A percentile compares a stretch with the other conserved stretches of the same genome.
Evolutionary conservation across 176 grass and related monocot species (phyloP).

Genomic region (Themeda triandra): DNA sequence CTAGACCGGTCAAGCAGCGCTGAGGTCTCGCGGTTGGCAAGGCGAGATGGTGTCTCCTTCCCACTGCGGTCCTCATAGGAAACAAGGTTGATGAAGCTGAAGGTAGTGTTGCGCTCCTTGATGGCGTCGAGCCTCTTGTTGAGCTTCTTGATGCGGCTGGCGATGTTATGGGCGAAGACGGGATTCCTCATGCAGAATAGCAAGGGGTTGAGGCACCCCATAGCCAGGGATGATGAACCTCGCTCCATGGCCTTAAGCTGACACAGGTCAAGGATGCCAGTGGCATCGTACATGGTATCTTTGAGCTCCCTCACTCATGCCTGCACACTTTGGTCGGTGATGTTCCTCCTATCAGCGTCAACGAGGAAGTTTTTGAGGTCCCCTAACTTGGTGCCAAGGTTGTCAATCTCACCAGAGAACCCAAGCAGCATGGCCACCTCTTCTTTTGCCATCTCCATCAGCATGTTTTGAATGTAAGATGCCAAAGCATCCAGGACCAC

Average conservation of each 20-base stretch:
- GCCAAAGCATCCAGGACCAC: too few species aligned
- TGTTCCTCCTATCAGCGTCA: too few species aligned
- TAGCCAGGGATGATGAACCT: too few species aligned
- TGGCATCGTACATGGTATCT: neutral
- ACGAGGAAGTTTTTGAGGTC: too few species aligned
- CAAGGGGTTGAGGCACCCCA: neutral
- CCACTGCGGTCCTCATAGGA: neutral
- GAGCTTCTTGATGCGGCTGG: neutral
- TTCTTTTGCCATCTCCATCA: too few species aligned
- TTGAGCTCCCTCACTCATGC: conserved; percentile 16
- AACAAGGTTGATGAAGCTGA: conserved; percentile 1
- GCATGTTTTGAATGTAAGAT: too few species aligned
- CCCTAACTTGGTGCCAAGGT: too few species aligned
- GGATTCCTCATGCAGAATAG: neutral
- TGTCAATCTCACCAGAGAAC: too few species aligned
- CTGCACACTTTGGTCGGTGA: too few species aligned
- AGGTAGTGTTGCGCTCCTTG: neutral
- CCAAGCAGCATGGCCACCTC: too few species aligned
- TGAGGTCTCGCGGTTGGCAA: neutral
- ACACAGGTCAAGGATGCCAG: conserved; percentile 15
- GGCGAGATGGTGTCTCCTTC: neutral
- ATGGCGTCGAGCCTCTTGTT: neutral
- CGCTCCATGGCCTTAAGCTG: conserved; percentile 13
- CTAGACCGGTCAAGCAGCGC: neutral
- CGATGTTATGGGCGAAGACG: neutral